Evolutionary conservation across 2,329 filamentous ascomycete genomes (phyloP).

Genomic region (Ophiocordyceps camponoti-saundersi): DNA sequence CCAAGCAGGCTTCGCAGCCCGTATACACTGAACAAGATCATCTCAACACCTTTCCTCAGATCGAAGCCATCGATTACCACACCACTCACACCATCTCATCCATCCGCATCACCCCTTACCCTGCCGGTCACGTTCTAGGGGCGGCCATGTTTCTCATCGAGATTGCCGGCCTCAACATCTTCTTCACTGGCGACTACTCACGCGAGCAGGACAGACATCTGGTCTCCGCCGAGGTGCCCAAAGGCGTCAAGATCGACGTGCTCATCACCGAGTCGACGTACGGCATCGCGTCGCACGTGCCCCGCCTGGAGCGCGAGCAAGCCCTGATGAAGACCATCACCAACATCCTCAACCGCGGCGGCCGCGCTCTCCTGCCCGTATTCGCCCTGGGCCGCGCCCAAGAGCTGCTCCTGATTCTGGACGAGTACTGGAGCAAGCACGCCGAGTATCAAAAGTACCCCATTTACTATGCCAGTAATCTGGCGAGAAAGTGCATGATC

Average conservation of each 20-base stretch:
- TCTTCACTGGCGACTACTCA: constrained; percentile 97
- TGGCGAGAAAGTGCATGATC: constrained; percentile 93
- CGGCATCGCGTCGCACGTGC: constrained; percentile 85
- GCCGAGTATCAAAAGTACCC: constrained; percentile 75
- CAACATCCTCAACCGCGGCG: constrained; percentile 74
- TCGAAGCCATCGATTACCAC: constrained; percentile 96
- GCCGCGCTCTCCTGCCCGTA: constrained; percentile 83
- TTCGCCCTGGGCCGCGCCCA: constrained; percentile 90
- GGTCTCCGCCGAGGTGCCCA: constrained; percentile 81
- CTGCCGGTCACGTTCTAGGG: constrained; percentile 91
- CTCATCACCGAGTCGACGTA: constrained; percentile 97
- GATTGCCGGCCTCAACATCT: constrained; percentile 88
- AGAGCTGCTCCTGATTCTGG: constrained; percentile 82
- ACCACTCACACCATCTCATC: constrained; percentile 95
- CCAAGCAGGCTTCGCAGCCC: constrained; percentile 47
- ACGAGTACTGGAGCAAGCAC: constrained; percentile 93
- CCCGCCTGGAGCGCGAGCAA: constrained; percentile 77
- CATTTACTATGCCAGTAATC: constrained; percentile 93
- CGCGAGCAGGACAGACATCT: constrained; percentile 90
- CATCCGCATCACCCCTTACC: constrained; percentile 91
- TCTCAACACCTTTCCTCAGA: constrained; percentile 78
- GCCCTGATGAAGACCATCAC: constrained; percentile 94
- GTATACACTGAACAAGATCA: constrained; percentile 95
- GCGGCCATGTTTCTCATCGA: constrained; percentile 98
- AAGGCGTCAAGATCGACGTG: constrained; percentile 81